Evolutionary conservation across 768 basidiomycete genomes (phyloP).

Genomic region (Pholiota conissans): DNA sequence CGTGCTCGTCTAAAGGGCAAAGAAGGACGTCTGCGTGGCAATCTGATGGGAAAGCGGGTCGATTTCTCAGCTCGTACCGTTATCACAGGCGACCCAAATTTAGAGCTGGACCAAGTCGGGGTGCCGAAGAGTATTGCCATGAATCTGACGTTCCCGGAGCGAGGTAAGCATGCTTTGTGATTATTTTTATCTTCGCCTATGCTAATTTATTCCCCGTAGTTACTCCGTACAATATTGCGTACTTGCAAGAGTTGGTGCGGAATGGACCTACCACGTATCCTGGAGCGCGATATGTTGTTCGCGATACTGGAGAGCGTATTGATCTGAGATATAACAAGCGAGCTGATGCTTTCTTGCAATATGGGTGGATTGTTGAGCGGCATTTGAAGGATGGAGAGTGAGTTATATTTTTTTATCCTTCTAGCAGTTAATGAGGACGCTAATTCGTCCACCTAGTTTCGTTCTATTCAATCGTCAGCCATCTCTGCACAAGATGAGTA

Average conservation of each 20-base stretch:
- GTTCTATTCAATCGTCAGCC: conserved; percentile 99
- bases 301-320: conserved; percentile 96
- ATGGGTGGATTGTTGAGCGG: conserved; percentile 97
- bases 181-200: background rate
- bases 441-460: conserved; percentile 45
- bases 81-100: conserved; percentile 97
- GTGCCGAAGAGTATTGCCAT: conserved; percentile 95
- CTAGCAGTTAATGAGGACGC: background rate
- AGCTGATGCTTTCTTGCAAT: conserved; percentile 92
- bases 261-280: conserved; percentile 96
- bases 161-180: conserved; percentile 55
- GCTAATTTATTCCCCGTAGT: conserved; percentile 51
- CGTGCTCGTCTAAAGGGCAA: conserved; percentile 98
- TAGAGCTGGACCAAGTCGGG: conserved; percentile 95
- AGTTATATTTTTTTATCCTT: conserved; percentile 35
- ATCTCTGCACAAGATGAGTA: conserved; percentile 99
- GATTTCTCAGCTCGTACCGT: conserved; percentile 99
- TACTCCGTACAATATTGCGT: conserved; percentile 94
- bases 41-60: conserved; percentile 99
- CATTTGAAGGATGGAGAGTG: conserved; percentile 98
- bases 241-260: conserved; percentile 91
- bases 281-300: conserved; percentile 94
- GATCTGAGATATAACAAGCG: conserved; percentile 97
- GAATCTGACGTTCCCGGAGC: conserved; percentile 96
- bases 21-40: conserved; percentile 96